Conservation (phyloP, 176 grass and related monocot genomes). For the Phoenix dactylifera region DNA sequence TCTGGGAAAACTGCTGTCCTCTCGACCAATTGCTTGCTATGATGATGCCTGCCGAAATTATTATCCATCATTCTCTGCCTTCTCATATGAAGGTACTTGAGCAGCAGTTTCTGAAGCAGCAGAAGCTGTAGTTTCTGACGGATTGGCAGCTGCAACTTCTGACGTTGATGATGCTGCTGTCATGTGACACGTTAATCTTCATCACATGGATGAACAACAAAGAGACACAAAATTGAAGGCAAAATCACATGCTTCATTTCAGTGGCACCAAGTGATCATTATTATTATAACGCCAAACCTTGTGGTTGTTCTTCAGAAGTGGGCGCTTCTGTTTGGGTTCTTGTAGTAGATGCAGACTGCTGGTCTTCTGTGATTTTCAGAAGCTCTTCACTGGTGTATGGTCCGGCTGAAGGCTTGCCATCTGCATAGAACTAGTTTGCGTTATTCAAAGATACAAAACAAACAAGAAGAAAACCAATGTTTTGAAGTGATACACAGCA, state of each 20-base stretch:
- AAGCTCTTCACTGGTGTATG: conserved; percentile 77
- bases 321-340: conserved; percentile 25
- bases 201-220: conserved; percentile 1
- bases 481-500: too few species aligned
- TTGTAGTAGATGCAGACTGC: conserved; percentile 40
- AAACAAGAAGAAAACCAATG: not conserved
- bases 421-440: conserved; percentile 25
- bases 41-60: too few species aligned
- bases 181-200: not conserved
- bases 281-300: conserved; percentile 24
- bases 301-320: conserved; percentile 25
- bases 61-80: conserved; percentile 25
- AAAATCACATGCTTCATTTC: not conserved
- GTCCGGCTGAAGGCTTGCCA: conserved; percentile 37
- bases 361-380: conserved; percentile 81
- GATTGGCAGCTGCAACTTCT: conserved; percentile 14
- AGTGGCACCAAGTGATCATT: not conserved
- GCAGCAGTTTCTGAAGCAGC: conserved; percentile 3
- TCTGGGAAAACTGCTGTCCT: too few species aligned
- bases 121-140: conserved; percentile 20
- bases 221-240: not conserved
- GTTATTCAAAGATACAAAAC: not conserved
- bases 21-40: too few species aligned
- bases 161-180: conserved; percentile 22
- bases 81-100: conserved; percentile 32